phyloP scores from a whole-genome alignment of 2,329 filamentous ascomycete species.

The Talaromyces rugulosus region DNA sequence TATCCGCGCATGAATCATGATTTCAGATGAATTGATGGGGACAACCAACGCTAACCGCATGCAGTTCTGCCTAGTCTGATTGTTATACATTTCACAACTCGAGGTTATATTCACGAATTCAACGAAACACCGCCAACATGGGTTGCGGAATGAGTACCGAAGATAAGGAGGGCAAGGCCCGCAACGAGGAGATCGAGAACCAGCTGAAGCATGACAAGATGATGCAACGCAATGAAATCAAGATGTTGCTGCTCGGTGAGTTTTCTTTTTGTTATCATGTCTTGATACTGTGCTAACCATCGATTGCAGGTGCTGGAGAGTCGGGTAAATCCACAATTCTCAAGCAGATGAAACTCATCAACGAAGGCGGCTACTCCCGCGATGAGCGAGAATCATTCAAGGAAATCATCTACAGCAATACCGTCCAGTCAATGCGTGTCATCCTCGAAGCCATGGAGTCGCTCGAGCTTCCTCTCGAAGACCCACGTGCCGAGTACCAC shows the following conservation, averaged over 20 bases:
- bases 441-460: conserved; percentile 67
- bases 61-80: not conserved
- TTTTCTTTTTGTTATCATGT: conserved; percentile 18
- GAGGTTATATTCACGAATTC: conserved; percentile 8
- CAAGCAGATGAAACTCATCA: conserved; percentile 99
- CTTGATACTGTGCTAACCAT: too few relatives aligned
- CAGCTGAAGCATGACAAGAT: conserved; percentile 98
- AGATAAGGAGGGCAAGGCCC: conserved; percentile 99
- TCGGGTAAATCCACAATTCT: conserved; percentile 92
- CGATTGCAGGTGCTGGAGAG: conserved; percentile 79
- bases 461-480: conserved; percentile 75
- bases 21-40: not conserved
- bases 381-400: conserved; percentile 71
- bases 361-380: conserved; percentile 97
- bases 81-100: not conserved
- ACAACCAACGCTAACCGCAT: not conserved
- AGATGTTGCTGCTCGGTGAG: conserved; percentile 97
- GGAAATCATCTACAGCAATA: conserved; percentile 70
- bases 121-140: conserved; percentile 63
- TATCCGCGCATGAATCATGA: not conserved
- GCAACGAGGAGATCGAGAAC: conserved; percentile 99
- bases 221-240: conserved; percentile 99
- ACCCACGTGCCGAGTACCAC: conserved; percentile 91
- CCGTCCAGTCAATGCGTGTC: conserved; percentile 66
- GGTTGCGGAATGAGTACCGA: conserved; percentile 99